phyloP scores from a whole-genome alignment of 2,329 filamentous ascomycete genomes.

The Fusarium camptoceras region DNA sequence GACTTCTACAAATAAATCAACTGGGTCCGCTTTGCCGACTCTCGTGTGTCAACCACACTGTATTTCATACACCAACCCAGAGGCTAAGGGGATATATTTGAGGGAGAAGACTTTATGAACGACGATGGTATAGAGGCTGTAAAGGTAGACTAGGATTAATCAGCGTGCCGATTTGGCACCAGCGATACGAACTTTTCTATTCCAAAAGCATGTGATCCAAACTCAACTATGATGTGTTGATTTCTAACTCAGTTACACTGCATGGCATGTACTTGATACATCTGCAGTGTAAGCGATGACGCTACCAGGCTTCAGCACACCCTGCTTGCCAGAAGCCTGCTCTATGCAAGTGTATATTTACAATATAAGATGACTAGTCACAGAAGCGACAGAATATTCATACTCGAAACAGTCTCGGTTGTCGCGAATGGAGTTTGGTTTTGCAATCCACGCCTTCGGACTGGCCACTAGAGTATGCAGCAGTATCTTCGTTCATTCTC shows the following conservation, averaged over 20 bases:
- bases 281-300: neutral
- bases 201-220: constrained; percentile 6
- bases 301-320: neutral
- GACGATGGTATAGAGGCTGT: constrained; percentile 10
- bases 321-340: neutral
- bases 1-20: constrained; percentile 85
- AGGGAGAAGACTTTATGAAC: constrained; percentile 27
- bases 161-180: constrained; percentile 18
- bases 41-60: constrained; percentile 38
- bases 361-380: neutral
- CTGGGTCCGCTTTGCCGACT: constrained; percentile 5
- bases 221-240: neutral
- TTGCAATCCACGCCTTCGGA: neutral
- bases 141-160: constrained; percentile 39
- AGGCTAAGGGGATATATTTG: constrained; percentile 16
- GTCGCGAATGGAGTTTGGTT: neutral
- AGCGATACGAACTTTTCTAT: constrained; percentile 8
- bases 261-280: neutral
- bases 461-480: neutral
- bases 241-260: neutral
- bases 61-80: constrained; percentile 38
- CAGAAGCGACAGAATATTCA: neutral
- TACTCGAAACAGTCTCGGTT: neutral
- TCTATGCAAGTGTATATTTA: neutral
- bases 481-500: neutral